Evolutionary conservation across 768 basidiomycete genomes (phyloP).

Genomic region (Termitomyces sp.): DNA sequence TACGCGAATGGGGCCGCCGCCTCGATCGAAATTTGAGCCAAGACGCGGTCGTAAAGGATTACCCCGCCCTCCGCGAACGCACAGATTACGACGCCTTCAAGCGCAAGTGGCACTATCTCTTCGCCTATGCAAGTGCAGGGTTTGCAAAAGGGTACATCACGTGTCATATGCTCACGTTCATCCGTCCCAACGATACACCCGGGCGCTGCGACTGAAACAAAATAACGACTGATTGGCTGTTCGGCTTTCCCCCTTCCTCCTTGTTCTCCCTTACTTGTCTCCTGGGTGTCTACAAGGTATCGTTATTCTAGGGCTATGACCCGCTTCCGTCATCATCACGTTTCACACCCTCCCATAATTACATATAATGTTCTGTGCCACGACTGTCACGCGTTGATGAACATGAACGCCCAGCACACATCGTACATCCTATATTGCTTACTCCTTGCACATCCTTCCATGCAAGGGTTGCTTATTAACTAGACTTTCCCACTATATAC

Average conservation of each 20-base stretch:
- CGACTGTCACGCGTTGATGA: conserved; percentile 1
- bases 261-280: not conserved
- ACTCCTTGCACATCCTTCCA: not conserved
- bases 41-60: conserved; percentile 49
- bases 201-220: conserved; percentile 36
- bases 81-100: conserved; percentile 65
- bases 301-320: conserved; percentile 3
- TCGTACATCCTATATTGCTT: conserved; percentile 1
- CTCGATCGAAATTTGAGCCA: conserved; percentile 62
- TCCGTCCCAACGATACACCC: conserved; percentile 45
- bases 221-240: not conserved
- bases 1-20: conserved; percentile 86
- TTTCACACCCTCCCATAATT: not conserved
- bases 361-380: conserved; percentile 1
- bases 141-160: conserved; percentile 79
- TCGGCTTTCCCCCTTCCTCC: not conserved
- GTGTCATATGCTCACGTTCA: conserved; percentile 78
- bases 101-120: conserved; percentile 81
- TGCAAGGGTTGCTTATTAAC: conserved; percentile 2
- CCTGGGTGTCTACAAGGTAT: not conserved
- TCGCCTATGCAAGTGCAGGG: conserved; percentile 76
- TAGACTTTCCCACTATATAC: not conserved
- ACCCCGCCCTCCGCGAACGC: conserved; percentile 51
- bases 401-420: not conserved
- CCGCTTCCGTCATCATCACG: not conserved